Evolutionary conservation across 805 yeast genomes (phyloP).

Genomic region (Cyberlindnera xishuangbannaensis): DNA sequence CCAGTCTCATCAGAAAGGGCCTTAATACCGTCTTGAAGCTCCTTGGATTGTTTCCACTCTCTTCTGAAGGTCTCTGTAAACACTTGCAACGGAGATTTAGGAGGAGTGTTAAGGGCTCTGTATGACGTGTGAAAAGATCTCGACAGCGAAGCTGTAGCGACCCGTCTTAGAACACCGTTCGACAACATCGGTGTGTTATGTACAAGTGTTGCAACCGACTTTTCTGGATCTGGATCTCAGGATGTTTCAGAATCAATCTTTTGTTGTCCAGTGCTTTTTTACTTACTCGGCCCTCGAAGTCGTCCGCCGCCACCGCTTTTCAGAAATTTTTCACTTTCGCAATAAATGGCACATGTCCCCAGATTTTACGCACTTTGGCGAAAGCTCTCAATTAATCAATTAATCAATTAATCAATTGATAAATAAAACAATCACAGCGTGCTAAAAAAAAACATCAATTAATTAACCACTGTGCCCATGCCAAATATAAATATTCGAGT

Average conservation of each 20-base stretch:
- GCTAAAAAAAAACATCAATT: too few species aligned
- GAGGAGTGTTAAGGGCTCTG: constrained; percentile 24
- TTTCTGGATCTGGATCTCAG: too few species aligned
- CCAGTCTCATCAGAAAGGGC: constrained; percentile 96
- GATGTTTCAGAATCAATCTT: too few species aligned
- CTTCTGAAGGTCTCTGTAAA: constrained; percentile 86
- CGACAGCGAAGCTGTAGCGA: constrained; percentile 5
- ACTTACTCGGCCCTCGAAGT: not conserved
- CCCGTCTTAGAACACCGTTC: too few species aligned
- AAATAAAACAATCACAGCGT: too few species aligned
- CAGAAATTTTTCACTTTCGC: not conserved
- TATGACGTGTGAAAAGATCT: constrained; percentile 23
- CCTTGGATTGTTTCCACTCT: constrained; percentile 88
- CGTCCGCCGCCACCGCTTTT: not conserved
- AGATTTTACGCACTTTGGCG: not conserved
- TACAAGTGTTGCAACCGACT: too few species aligned
- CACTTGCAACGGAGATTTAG: constrained; percentile 81
- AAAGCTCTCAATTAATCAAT: not conserved
- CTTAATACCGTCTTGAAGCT: constrained; percentile 86
- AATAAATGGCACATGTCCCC: not conserved
- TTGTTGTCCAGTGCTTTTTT: too few species aligned
- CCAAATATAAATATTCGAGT: too few species aligned
- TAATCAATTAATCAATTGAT: too few species aligned
- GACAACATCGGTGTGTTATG: too few species aligned
- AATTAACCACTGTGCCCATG: too few species aligned